Evolutionary conservation across 768 basidiomycete species (phyloP), one percentile per base, ranked within the genome.

Genomic region (Naganishia vaughanmartiniae): DNA sequence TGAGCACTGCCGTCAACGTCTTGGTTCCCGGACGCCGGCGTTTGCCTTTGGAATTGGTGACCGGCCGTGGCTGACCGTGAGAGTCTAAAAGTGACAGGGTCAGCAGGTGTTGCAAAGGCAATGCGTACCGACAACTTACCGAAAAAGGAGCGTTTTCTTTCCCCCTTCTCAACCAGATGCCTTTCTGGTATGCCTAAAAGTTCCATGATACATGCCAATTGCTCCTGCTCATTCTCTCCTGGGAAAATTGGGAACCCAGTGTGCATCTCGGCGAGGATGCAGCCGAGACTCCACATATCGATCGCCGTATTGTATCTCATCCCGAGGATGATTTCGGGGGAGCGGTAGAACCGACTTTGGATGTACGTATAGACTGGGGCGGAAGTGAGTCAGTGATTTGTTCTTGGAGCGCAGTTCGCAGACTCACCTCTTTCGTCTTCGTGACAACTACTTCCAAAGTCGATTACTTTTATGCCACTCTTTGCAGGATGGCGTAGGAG

Each of bases 231-330:
- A 78, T 97, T 98, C 83, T 99, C 96, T 30, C 96, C 96, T 0
- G 96, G 96, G 82, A 99, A 99, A 75, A 99, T 94, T 0, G 96
- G 96, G 81, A 92, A 96, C 0, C 96, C 96, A 14, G 95, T 98
- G 81, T 90, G 95, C 53, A 99, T 83, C 81, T 99, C 96, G 19
- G 96, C 96, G 66, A 99, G 84, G 73, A 99, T 99, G 77, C 96
- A 99, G 45, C 96, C 96, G 74, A 99, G 82, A 84, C 93, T 95
- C 96, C 96, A 99, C 94, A 99, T 99, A 80, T 98, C 93, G 73
- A 94, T 95, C 39, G 91, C 93, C 93, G 96, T 98, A 79, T 95
- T 92, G 81, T 99, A 99, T 80, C 93, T 96, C 90, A 95, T 92
- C 66, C 96, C 96, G 46, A 99, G 87, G 68, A 99, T 99, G 75